These are phyloP conservation scores for Cladosporium sp. DNA, from an alignment of 2,329 filamentous ascomycete genomes.

Conservation along the genomic window DNA sequence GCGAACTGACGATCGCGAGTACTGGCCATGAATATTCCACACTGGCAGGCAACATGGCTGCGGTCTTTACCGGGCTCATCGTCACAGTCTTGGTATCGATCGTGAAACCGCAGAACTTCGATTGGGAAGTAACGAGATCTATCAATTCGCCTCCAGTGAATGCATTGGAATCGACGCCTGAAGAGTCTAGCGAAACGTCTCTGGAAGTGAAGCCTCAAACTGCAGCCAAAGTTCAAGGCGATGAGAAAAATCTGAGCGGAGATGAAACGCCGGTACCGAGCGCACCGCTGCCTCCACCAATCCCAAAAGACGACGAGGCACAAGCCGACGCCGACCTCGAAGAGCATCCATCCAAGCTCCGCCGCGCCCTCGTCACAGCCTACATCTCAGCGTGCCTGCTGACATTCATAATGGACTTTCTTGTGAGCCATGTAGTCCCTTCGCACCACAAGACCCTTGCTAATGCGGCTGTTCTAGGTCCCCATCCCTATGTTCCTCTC, in stretches of 20 bases:
- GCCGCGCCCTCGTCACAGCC: slow-evolving; percentile 33
- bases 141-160: slow-evolving; percentile 28
- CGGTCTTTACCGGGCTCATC: slow-evolving; percentile 35
- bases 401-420: slow-evolving; percentile 35
- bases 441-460: background rate
- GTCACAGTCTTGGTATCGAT: slow-evolving; percentile 34
- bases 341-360: slow-evolving; percentile 28
- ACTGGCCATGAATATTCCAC: slow-evolving; percentile 35
- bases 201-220: slow-evolving; percentile 12
- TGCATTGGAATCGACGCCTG: background rate
- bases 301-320: slow-evolving; percentile 24
- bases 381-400: slow-evolving; percentile 31
- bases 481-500: slow-evolving; percentile 39
- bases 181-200: background rate
- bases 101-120: slow-evolving; percentile 34
- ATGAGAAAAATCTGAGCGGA: background rate
- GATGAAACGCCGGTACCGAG: background rate
- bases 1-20: slow-evolving; percentile 34
- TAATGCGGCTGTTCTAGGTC: slow-evolving; percentile 11
- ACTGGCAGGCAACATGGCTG: slow-evolving; percentile 38
- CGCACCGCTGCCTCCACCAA: background rate
- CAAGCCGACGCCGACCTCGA: slow-evolving; percentile 22
- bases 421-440: slow-evolving; percentile 14
- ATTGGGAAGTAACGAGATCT: slow-evolving; percentile 34
- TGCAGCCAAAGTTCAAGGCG: background rate